Conservation (phyloP, 352 stramenopile species). For the Aphanomyces cochlioides region DNA sequence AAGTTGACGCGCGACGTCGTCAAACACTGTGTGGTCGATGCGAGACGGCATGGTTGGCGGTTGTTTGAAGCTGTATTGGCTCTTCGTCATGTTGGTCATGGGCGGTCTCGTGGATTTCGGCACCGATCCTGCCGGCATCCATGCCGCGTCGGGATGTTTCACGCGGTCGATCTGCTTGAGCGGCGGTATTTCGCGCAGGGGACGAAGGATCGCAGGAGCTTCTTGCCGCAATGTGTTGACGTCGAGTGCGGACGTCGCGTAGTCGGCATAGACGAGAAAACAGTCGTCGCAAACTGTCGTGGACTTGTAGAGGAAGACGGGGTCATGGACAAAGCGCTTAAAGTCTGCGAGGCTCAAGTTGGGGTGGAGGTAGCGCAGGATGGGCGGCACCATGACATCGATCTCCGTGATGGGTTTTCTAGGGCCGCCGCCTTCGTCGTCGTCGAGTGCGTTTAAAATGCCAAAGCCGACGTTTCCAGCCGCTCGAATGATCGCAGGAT, state of each 20-base stretch:
- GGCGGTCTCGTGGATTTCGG: not conserved
- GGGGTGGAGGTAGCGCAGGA: constrained; percentile 90
- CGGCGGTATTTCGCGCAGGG: constrained; percentile 50
- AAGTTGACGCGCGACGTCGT: constrained; percentile 7
- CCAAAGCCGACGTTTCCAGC: constrained; percentile 92
- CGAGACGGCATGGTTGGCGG: constrained; percentile 14
- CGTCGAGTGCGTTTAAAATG: constrained; percentile 52
- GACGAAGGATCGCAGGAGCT: constrained; percentile 62
- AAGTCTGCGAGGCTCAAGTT: constrained; percentile 83
- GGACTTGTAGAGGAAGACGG: constrained; percentile 93
- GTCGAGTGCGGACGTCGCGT: constrained; percentile 65
- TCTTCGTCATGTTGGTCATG: constrained; percentile 30
- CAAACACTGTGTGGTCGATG: constrained; percentile 26
- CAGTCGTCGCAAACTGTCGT: constrained; percentile 89
- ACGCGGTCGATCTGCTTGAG: constrained; percentile 36
- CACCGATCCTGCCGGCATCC: constrained; percentile 1
- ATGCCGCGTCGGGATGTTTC: constrained; percentile 43
- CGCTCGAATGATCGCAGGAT: constrained; percentile 80
- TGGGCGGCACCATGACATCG: constrained; percentile 85
- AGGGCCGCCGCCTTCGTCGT: not conserved
- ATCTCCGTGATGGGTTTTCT: constrained; percentile 35
- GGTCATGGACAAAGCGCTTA: constrained; percentile 83
- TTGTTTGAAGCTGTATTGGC: constrained; percentile 21
- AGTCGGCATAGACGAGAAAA: constrained; percentile 92
- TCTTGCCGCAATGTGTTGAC: constrained; percentile 60